Base-by-base conservation (phyloP, 1,139 yeast species). In the Geotrichum klebahnii region DNA sequence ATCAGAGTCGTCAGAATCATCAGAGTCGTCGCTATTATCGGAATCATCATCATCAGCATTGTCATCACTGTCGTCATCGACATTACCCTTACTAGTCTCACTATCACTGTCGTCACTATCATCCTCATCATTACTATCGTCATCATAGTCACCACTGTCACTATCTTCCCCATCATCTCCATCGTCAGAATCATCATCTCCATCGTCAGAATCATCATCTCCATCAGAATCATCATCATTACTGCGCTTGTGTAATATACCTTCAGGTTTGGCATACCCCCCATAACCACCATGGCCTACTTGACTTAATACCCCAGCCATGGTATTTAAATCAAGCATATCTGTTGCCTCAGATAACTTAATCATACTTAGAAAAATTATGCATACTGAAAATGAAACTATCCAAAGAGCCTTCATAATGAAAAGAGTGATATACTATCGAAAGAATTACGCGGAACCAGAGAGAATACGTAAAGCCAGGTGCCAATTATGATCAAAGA, bases 121-220 rank as follows among this genome's bases (percentile, higher is more conserved):
- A 16, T 14, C 20, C 14, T 26, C 33, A 16, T 28, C 44, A 20
- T 26, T 10, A 3, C 24, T 39, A 5, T 42, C 38, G 10, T 23
- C 46, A 14, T 23, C 19, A 22, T 42, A 29, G 20, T 42, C 38
- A 12, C 38, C 39, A n/a, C 3, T n/a, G n/a, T 33, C 39, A 4
- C 3, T 9, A 33, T n/a, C 31, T 2, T 22, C 36, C 14, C 28
- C 44, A 23, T 14, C 19, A n/a, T 32, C 19, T 3, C 2, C 20
- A 19, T 17, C 26, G 16, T 17, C 33, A 6, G 19, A 24, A 19
- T 31, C 26, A 29, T n/a, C n/a, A n/a, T n/a, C n/a, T n/a, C 28
- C n/a, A 19, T 31, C 19, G 8, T 41, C 36, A 5, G 9, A 14
- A 5, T 12, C 28, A 17, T 41, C 44, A 16, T 41, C 44, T 17